Evolutionary conservation across 805 yeast genomes (phyloP).

Genomic region (Candida vaughaniae): DNA sequence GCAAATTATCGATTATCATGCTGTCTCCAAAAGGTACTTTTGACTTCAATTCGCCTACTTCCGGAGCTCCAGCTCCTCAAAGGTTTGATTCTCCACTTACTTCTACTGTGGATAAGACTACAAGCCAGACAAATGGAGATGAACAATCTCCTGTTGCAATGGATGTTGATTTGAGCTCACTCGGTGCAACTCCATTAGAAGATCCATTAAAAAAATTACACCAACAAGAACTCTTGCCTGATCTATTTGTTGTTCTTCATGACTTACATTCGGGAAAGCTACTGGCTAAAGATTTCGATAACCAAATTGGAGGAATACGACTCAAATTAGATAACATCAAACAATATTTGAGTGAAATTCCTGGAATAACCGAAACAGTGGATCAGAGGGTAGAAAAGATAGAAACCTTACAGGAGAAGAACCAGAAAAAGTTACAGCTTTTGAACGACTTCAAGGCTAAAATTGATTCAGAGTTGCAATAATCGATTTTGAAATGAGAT

Average conservation of each 20-base stretch:
- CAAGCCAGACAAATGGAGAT: too few species aligned
- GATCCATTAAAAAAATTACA: constrained; percentile 24
- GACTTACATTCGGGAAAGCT: constrained; percentile 34
- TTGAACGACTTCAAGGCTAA: constrained; percentile 18
- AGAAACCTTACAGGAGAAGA: constrained; percentile 22
- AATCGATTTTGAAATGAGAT: too few species aligned
- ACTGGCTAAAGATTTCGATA: constrained; percentile 43
- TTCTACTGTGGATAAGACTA: too few species aligned
- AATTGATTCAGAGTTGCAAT: constrained; percentile 9
- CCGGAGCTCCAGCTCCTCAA: too few species aligned
- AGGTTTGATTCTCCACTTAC: too few species aligned
- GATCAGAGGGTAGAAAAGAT: constrained; percentile 24
- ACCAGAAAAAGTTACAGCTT: constrained; percentile 24
- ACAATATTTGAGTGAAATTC: constrained; percentile 32
- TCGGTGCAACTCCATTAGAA: too few species aligned
- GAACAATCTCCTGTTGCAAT: too few species aligned
- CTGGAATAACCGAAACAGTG: constrained; percentile 37
- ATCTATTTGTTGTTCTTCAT: constrained; percentile 33
- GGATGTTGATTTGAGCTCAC: too few species aligned
- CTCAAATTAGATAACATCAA: constrained; percentile 31
- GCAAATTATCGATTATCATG: too few species aligned
- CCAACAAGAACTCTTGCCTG: constrained; percentile 37
- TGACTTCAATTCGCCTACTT: constrained; percentile 7
- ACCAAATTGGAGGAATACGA: constrained; percentile 39
- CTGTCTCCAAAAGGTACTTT: constrained; percentile 2